These are phyloP conservation scores for Leccinum barrowsii DNA, from an alignment of 768 basidiomycete species.

Conservation along the genomic window DNA sequence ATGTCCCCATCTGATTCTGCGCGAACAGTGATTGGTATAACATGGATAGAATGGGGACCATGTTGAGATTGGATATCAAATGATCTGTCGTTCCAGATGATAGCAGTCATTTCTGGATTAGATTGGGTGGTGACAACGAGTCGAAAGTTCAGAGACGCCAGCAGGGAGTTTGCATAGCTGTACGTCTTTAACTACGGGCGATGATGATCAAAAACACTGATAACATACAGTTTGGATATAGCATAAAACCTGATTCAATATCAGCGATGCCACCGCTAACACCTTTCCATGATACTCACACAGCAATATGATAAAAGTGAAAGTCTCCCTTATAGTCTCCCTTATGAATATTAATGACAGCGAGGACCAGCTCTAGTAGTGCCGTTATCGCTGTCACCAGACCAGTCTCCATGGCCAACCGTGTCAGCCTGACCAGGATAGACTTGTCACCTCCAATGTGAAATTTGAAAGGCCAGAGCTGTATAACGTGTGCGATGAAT, in stretches of 20 bases:
- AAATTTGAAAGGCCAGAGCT: slow-evolving; percentile 16
- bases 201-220: background rate
- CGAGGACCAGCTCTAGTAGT: slow-evolving; percentile 19
- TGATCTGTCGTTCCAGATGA: background rate
- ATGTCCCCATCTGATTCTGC: background rate
- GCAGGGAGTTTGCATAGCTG: background rate
- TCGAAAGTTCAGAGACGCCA: background rate
- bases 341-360: background rate
- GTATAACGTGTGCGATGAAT: background rate
- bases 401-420: slow-evolving; percentile 25
- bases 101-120: background rate
- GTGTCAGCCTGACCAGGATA: slow-evolving; percentile 12
- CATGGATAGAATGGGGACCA: background rate
- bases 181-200: background rate
- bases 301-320: slow-evolving; percentile 14
- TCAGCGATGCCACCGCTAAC: background rate
- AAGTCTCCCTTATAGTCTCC: too few relatives aligned
- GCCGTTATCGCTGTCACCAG: slow-evolving; percentile 19
- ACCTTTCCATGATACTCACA: slow-evolving; percentile 9
- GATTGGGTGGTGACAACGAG: background rate
- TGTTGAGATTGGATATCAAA: background rate
- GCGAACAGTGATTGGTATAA: background rate
- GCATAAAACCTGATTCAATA: background rate
- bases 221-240: background rate
- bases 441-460: slow-evolving; percentile 3